phyloP scores from a whole-genome alignment of 2,329 filamentous ascomycete species.

The Phaeosphaeria sp. region DNA sequence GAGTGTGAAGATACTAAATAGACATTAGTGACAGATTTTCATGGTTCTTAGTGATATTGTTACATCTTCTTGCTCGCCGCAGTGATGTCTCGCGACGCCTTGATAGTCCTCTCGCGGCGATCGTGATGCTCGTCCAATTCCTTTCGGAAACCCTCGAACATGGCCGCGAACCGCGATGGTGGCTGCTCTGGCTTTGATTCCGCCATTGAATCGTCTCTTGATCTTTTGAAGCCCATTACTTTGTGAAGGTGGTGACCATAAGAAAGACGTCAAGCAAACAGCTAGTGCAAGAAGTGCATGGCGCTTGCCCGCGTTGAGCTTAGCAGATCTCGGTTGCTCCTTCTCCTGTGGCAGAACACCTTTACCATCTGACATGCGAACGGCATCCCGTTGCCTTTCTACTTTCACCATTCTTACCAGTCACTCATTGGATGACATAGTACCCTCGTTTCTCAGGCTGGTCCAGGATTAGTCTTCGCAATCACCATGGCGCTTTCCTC shows the following conservation, averaged over 20 bases:
- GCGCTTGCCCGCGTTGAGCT: conserved; percentile 23
- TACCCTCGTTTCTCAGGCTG: background rate
- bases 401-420: background rate
- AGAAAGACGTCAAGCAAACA: conserved; percentile 30
- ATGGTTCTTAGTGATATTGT: conserved; percentile 26
- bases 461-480: background rate
- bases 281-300: conserved; percentile 28
- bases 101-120: conserved; percentile 86
- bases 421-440: conserved; percentile 4
- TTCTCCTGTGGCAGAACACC: conserved; percentile 7
- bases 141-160: conserved; percentile 85
- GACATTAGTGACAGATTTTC: conserved; percentile 15
- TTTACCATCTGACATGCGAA: conserved; percentile 1
- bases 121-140: conserved; percentile 96
- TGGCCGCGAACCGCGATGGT: conserved; percentile 60
- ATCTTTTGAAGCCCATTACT: conserved; percentile 39
- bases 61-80: conserved; percentile 97
- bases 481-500: conserved; percentile 33
- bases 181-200: conserved; percentile 39
- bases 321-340: conserved; percentile 28
- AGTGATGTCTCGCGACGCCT: conserved; percentile 90
- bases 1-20: conserved; percentile 76
- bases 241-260: conserved; percentile 12
- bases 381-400: background rate
- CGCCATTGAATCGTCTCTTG: conserved; percentile 45